Conservation (phyloP, 139 green algal species). For the Micractinium conductrix region DNA sequence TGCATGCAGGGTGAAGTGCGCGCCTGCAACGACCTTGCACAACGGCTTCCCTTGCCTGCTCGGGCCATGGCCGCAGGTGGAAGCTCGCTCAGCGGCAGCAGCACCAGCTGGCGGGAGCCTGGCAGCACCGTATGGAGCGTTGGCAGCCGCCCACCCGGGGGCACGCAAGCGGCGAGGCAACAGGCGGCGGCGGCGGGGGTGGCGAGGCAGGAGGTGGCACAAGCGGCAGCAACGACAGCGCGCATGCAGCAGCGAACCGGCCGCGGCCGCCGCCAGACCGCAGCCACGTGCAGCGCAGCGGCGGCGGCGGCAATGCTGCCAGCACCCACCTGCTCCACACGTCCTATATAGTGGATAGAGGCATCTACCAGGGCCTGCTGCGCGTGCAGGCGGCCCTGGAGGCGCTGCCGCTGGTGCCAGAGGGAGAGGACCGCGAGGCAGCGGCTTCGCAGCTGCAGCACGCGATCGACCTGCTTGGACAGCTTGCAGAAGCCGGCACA, state of each 20-base stretch:
- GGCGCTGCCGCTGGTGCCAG: background rate
- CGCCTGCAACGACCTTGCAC: too few relatives aligned
- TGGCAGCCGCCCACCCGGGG: too few relatives aligned
- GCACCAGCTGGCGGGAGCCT: too few relatives aligned
- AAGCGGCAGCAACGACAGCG: background rate
- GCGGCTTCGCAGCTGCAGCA: background rate
- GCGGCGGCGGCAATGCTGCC: too few relatives aligned
- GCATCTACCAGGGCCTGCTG: background rate
- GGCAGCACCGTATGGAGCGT: too few relatives aligned
- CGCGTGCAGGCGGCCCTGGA: background rate
- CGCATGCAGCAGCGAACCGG: background rate
- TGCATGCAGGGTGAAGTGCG: too few relatives aligned
- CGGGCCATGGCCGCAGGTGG: too few relatives aligned
- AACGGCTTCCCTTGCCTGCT: too few relatives aligned
- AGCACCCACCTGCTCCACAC: background rate
- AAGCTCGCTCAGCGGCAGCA: too few relatives aligned
- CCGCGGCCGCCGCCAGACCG: background rate
- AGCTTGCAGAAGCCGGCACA: background rate
- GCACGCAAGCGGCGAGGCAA: too few relatives aligned
- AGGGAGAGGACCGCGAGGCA: constrained; percentile 2
- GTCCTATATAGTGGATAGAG: background rate
- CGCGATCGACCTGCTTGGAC: background rate
- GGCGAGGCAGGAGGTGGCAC: background rate
- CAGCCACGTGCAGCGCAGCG: background rate
- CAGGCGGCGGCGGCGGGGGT: too few relatives aligned